A percentile compares a stretch with the other conserved stretches of the same genome.
Conservation (phyloP, 805 yeast genomes). For the Diddensiella caesifluorescens region DNA sequence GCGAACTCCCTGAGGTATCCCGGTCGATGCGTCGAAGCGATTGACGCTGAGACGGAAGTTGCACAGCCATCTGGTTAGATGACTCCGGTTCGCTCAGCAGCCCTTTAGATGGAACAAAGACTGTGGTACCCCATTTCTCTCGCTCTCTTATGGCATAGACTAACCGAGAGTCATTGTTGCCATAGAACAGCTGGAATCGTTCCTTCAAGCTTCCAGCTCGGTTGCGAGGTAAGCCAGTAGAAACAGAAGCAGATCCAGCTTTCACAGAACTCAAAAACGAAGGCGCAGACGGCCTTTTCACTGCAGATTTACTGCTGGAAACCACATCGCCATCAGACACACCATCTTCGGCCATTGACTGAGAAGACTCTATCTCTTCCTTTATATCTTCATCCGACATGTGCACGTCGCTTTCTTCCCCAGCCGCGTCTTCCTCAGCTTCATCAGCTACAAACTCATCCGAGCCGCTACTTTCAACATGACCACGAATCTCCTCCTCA, state of each 20-base stretch:
- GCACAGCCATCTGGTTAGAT: not conserved
- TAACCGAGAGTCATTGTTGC: slow-evolving; percentile 42
- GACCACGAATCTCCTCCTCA: slow-evolving; percentile 4
- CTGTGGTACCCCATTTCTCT: slow-evolving; percentile 43
- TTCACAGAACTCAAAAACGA: slow-evolving; percentile 1
- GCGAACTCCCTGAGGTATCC: not conserved
- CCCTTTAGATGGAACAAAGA: slow-evolving; percentile 40
- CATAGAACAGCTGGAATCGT: slow-evolving; percentile 43
- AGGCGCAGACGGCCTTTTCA: not conserved
- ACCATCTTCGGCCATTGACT: no score
- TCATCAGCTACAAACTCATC: slow-evolving; percentile 11
- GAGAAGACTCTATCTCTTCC: slow-evolving; percentile 14
- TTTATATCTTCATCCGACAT: slow-evolving; percentile 9
- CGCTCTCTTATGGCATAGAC: slow-evolving; percentile 42
- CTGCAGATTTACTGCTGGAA: slow-evolving; percentile 1
- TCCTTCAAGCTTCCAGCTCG: slow-evolving; percentile 34
- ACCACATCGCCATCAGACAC: slow-evolving; percentile 5
- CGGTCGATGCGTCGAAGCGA: not conserved
- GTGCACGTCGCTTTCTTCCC: slow-evolving; percentile 7
- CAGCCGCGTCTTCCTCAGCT: slow-evolving; percentile 10
- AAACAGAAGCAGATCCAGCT: not conserved
- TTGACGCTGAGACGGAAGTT: not conserved
- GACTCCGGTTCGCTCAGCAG: slow-evolving; percentile 18
- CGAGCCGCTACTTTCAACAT: slow-evolving; percentile 10
- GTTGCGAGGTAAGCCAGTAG: no score